A percentile compares a stretch with the other conserved stretches of the same genome.
Conservation (phyloP, 1,284 basidiomycete genomes). For the Papiliotrema laurentii region DNA sequence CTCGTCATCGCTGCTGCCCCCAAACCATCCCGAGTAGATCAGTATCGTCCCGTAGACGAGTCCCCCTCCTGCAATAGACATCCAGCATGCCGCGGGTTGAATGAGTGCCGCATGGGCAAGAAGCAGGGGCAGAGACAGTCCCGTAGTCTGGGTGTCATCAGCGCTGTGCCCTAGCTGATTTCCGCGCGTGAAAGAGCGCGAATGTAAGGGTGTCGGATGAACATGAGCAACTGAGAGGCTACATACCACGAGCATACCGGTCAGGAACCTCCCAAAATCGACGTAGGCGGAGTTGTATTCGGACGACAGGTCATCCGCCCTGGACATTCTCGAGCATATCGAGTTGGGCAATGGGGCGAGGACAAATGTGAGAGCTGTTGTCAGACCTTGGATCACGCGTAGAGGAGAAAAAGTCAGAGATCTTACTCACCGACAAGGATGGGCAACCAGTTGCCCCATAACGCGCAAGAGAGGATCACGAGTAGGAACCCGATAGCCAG, state of each 20-base stretch:
- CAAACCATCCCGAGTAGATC: constrained; percentile 77
- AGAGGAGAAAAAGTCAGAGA: not conserved
- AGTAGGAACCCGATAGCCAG: constrained; percentile 94
- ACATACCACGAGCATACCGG: constrained; percentile 74
- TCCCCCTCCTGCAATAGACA: constrained; percentile 91
- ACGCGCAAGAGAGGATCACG: constrained; percentile 94
- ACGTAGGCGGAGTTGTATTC: constrained; percentile 61
- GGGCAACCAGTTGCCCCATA: constrained; percentile 96
- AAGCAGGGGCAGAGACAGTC: constrained; percentile 87
- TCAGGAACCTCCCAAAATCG: constrained; percentile 94
- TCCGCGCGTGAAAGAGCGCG: no score
- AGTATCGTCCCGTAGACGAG: constrained; percentile 93
- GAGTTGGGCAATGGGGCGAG: constrained; percentile 94
- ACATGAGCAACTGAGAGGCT: constrained; percentile 56
- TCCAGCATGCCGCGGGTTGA: constrained; percentile 74
- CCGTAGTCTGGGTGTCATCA: constrained; percentile 53
- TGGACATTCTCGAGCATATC: constrained; percentile 55
- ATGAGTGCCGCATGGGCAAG: constrained; percentile 91
- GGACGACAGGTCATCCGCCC: constrained; percentile 54
- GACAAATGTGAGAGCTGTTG: constrained; percentile 83
- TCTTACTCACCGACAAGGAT: constrained; percentile 80
- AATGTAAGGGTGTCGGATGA: no score
- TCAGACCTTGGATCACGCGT: not conserved
- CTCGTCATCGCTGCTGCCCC: constrained; percentile 39
- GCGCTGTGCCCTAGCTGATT: no score